phyloP scores from a whole-genome alignment of 306 rosid genomes.

The Casuarina cunninghamiana region DNA sequence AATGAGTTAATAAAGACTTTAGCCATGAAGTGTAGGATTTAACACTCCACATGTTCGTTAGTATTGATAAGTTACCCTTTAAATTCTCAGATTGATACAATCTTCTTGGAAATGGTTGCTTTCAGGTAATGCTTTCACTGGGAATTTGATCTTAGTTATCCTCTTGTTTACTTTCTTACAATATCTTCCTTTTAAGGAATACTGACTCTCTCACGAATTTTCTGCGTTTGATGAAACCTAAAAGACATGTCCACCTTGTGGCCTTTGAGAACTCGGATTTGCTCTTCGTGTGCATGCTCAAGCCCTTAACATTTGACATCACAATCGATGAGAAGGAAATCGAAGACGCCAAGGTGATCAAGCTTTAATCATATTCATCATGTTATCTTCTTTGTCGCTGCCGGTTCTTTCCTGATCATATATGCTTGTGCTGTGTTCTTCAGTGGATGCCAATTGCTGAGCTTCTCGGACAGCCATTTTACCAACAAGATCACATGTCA shows the following conservation, averaged over 20 bases:
- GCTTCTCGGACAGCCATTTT: conserved; percentile 22
- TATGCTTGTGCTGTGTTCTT: background rate
- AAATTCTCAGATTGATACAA: conserved; percentile 38
- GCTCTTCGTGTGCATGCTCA: conserved; percentile 49
- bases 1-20: background rate
- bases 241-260: conserved; percentile 40
- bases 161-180: no score
- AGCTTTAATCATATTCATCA: background rate
- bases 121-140: conserved; percentile 35
- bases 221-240: background rate
- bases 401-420: background rate
- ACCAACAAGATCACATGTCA: conserved; percentile 39
- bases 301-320: conserved; percentile 39
- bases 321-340: conserved; percentile 48
- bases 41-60: background rate
- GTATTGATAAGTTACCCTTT: background rate
- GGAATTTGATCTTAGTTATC: no score
- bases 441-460: conserved; percentile 46
- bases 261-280: conserved; percentile 50
- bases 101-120: conserved; percentile 44
- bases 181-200: no score
- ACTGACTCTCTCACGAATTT: background rate
- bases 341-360: conserved; percentile 38
- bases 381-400: background rate
- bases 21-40: no score